phyloP scores from a whole-genome alignment of 2,329 filamentous ascomycete species.

The Penicillium sp. region DNA sequence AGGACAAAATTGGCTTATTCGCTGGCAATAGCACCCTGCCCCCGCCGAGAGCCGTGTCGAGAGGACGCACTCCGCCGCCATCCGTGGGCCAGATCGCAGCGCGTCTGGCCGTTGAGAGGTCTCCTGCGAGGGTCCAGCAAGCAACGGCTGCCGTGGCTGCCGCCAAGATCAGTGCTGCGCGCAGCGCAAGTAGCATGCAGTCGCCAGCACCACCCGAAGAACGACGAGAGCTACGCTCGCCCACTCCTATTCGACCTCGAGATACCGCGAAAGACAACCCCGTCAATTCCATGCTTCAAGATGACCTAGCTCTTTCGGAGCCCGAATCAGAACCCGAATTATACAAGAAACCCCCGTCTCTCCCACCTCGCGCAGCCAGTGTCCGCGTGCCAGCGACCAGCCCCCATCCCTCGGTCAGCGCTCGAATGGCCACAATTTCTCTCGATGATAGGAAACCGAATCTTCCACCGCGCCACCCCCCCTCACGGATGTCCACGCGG shows the following conservation, averaged over 20 bases:
- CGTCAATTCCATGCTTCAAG: slow-evolving; percentile 19
- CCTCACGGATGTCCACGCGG: slow-evolving; percentile 17
- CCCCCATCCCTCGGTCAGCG: slow-evolving; percentile 20
- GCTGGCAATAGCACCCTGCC: slow-evolving; percentile 28
- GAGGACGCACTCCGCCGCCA: slow-evolving; percentile 18
- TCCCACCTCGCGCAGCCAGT: slow-evolving; percentile 18
- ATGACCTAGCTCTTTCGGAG: slow-evolving; percentile 18
- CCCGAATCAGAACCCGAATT: slow-evolving; percentile 5
- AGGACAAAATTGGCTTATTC: slow-evolving; percentile 44
- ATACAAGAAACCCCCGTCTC: slow-evolving; percentile 15
- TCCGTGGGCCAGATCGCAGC: slow-evolving; percentile 40
- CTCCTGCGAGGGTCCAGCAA: slow-evolving; percentile 27
- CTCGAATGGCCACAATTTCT: slow-evolving; percentile 18
- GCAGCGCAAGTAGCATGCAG: slow-evolving; percentile 24
- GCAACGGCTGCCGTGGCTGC: slow-evolving; percentile 13
- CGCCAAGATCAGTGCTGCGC: slow-evolving; percentile 23
- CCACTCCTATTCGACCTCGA: slow-evolving; percentile 30
- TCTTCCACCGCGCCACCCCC: slow-evolving; percentile 32
- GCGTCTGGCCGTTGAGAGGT: slow-evolving; percentile 39
- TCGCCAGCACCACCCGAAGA: slow-evolving; percentile 20
- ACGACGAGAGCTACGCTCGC: slow-evolving; percentile 28
- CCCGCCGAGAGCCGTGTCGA: slow-evolving; percentile 14
- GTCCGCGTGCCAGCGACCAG: slow-evolving; percentile 16
- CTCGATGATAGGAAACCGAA: slow-evolving; percentile 28
- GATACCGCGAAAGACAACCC: background rate